Evolutionary conservation across 495 filamentous ascomycete species (phyloP).

Genomic region (Penicillium taxi): DNA sequence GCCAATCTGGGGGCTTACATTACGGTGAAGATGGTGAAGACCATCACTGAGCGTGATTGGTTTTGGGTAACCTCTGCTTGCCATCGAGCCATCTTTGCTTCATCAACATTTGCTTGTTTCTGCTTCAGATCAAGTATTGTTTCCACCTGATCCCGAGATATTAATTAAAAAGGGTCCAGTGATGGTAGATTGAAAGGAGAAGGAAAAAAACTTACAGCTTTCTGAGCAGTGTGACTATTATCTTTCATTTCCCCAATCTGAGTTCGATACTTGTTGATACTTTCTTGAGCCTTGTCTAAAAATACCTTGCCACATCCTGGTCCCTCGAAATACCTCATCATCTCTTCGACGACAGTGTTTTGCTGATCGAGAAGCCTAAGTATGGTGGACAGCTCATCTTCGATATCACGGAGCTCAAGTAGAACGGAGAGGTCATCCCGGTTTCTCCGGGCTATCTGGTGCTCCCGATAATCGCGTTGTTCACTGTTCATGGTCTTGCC

Average conservation of each 20-base stretch:
- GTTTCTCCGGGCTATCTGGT: slow-evolving; percentile 46
- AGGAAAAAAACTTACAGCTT: slow-evolving; percentile 20
- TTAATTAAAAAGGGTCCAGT: neutral
- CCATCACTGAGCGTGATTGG: slow-evolving; percentile 58
- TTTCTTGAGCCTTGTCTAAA: slow-evolving; percentile 44
- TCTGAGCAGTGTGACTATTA: slow-evolving; percentile 36
- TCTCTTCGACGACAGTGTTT: slow-evolving; percentile 39
- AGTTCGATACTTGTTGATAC: slow-evolving; percentile 48
- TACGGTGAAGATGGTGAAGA: slow-evolving; percentile 62
- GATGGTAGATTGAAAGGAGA: neutral
- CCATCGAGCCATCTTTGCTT: slow-evolving; percentile 55
- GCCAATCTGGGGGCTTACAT: slow-evolving; percentile 40
- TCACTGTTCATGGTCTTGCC: slow-evolving; percentile 32
- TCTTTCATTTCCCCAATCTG: slow-evolving; percentile 53
- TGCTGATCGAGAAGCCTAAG: slow-evolving; percentile 53
- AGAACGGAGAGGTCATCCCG: slow-evolving; percentile 56
- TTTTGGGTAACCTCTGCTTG: slow-evolving; percentile 56
- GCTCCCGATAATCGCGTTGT: slow-evolving; percentile 45
- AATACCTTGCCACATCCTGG: slow-evolving; percentile 29
- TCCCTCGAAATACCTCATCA: slow-evolving; percentile 35
- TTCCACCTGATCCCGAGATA: slow-evolving; percentile 50
- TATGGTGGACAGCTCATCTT: slow-evolving; percentile 56
- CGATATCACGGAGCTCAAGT: slow-evolving; percentile 57
- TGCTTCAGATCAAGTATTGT: slow-evolving; percentile 62
- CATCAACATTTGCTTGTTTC: slow-evolving; percentile 61